Evolutionary conservation across 345 rosid genomes (phyloP).

Genomic region (Turritis glabra): DNA sequence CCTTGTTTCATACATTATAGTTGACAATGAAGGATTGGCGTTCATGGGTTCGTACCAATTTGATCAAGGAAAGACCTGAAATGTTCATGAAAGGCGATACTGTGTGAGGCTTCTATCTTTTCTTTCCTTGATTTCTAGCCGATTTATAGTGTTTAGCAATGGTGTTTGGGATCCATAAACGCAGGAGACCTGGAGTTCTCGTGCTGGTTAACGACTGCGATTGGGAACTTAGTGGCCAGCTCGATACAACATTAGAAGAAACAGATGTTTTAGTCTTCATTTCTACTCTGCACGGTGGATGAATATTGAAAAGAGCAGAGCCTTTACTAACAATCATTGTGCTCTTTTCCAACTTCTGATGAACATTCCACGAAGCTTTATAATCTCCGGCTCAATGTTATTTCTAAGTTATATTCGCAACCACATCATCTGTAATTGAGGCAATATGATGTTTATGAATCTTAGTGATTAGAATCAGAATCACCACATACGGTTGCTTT

Average conservation of each 20-base stretch:
- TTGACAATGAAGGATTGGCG: neutral
- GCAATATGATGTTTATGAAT: neutral
- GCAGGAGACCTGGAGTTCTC: constrained; percentile 77
- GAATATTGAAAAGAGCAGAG: neutral
- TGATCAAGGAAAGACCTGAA: neutral
- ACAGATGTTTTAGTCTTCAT: constrained; percentile 69
- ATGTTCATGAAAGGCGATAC: neutral
- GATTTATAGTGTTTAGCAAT: neutral
- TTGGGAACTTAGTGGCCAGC: constrained; percentile 81
- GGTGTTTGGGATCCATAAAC: neutral
- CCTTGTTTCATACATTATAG: neutral
- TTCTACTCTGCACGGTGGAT: constrained; percentile 83
- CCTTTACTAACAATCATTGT: neutral
- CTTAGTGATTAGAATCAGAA: too few species aligned
- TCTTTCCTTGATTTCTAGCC: neutral
- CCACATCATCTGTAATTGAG: neutral
- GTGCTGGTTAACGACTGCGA: constrained; percentile 81
- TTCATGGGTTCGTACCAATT: neutral
- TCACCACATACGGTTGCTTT: too few species aligned
- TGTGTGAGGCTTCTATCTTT: neutral
- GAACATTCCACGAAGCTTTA: neutral
- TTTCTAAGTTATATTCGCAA: neutral
- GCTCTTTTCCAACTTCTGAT: neutral
- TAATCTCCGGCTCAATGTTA: neutral
- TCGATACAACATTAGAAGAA: constrained; percentile 65